Evolutionary conservation across 768 basidiomycete species (phyloP).

Genomic region (Dentipellis sp.): DNA sequence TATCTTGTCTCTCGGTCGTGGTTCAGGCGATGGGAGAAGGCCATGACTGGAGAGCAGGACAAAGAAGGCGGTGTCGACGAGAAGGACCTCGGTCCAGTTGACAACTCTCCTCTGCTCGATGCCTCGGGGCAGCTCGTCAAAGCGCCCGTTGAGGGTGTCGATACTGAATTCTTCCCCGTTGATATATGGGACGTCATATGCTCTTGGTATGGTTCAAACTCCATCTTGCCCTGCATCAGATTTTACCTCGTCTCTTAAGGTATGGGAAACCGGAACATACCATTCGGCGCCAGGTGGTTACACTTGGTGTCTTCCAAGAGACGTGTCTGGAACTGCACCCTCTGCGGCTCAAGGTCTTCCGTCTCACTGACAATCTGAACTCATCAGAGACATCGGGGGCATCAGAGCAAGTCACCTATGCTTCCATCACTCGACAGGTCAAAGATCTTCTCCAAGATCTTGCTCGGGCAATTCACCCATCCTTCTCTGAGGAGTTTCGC

Average conservation of each 20-base stretch:
- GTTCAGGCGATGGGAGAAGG: slow-evolving; percentile 70
- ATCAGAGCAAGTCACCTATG: slow-evolving; percentile 26
- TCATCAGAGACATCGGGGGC: slow-evolving; percentile 19
- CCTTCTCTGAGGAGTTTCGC: slow-evolving; percentile 28
- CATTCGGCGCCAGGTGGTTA: slow-evolving; percentile 63
- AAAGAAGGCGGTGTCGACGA: slow-evolving; percentile 61
- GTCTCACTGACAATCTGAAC: slow-evolving; percentile 23
- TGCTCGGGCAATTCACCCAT: slow-evolving; percentile 12
- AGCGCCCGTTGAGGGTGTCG: slow-evolving; percentile 47
- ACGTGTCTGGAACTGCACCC: slow-evolving; percentile 66
- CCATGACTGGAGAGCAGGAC: slow-evolving; percentile 58
- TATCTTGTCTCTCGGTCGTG: slow-evolving; percentile 63
- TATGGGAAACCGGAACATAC: slow-evolving; percentile 53
- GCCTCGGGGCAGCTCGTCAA: slow-evolving; percentile 35
- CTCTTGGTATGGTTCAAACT: slow-evolving; percentile 48
- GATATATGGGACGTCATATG: slow-evolving; percentile 61
- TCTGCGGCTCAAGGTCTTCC: slow-evolving; percentile 49
- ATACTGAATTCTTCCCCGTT: slow-evolving; percentile 71
- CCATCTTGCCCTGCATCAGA: neutral
- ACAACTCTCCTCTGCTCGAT: slow-evolving; percentile 63
- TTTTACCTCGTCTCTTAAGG: slow-evolving; percentile 31
- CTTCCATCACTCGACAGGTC: slow-evolving; percentile 46
- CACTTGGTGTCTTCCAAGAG: slow-evolving; percentile 40
- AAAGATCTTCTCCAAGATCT: slow-evolving; percentile 24
- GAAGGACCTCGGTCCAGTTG: slow-evolving; percentile 60